phyloP scores from a whole-genome alignment of 2,329 filamentous ascomycete species.

The Paracamarosporium sp. region DNA sequence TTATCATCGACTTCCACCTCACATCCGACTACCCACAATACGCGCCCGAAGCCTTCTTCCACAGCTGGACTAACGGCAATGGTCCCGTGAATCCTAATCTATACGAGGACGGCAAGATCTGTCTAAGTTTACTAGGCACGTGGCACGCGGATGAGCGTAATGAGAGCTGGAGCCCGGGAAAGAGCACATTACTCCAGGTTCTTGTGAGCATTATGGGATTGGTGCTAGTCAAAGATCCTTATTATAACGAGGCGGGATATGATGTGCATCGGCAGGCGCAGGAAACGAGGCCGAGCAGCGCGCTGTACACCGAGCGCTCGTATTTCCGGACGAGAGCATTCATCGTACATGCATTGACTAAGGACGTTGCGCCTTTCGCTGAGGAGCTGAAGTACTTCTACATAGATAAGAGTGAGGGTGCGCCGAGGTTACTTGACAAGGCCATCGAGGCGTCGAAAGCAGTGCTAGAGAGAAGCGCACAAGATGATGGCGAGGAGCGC shows the following conservation, averaged over 20 bases:
- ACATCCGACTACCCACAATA: constrained; percentile 56
- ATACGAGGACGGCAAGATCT: constrained; percentile 69
- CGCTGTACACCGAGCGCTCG: constrained; percentile 61
- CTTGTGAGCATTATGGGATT: constrained; percentile 64
- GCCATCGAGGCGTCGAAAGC: constrained; percentile 52
- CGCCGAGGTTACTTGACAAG: constrained; percentile 51
- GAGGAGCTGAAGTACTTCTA: constrained; percentile 64
- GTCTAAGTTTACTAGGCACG: constrained; percentile 64
- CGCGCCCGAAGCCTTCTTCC: constrained; percentile 64
- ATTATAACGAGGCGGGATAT: constrained; percentile 70
- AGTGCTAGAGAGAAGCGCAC: constrained; percentile 49
- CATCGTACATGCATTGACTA: constrained; percentile 55
- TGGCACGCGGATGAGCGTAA: constrained; percentile 62
- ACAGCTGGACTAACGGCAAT: constrained; percentile 62
- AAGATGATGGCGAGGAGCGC: constrained; percentile 31
- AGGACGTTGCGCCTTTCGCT: constrained; percentile 54
- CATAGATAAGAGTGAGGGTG: constrained; percentile 36
- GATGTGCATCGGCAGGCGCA: constrained; percentile 57
- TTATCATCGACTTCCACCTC: constrained; percentile 66
- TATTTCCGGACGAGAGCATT: constrained; percentile 61
- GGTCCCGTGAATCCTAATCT: constrained; percentile 68
- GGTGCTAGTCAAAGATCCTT: constrained; percentile 65
- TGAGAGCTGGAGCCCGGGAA: constrained; percentile 61
- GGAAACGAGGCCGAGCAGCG: constrained; percentile 54
- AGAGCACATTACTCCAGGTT: constrained; percentile 64